phyloP scores from a whole-genome alignment of 177 flowering plant genomes.

The Vitis hybrid region DNA sequence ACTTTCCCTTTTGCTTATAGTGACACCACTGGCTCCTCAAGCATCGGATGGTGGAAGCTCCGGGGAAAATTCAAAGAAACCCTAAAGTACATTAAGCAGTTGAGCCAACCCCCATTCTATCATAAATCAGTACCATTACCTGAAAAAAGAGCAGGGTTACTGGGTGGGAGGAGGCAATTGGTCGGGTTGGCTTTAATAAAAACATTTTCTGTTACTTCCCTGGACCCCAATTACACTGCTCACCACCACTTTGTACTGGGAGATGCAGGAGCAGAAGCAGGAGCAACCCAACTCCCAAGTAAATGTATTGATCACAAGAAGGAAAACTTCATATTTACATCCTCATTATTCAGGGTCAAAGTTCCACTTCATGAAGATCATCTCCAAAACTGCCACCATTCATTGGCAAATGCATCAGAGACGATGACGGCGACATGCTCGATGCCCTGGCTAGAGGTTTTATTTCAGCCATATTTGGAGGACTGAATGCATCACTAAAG shows the following conservation, averaged over 20 bases:
- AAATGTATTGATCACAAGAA: constrained; percentile 14
- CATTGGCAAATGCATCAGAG: constrained; percentile 33
- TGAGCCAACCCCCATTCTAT: constrained; percentile 10
- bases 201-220: constrained; percentile 6
- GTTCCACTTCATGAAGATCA: constrained; percentile 85
- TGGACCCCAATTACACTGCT: constrained; percentile 11
- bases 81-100: constrained; percentile 14
- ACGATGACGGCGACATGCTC: constrained; percentile 39
- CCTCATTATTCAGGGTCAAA: constrained; percentile 34
- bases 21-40: constrained; percentile 20
- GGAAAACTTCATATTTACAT: constrained; percentile 42
- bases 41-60: constrained; percentile 11
- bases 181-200: background rate
- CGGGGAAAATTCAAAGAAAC: constrained; percentile 1
- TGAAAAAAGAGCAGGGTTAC: too few relatives aligned
- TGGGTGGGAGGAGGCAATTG: background rate
- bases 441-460: constrained; percentile 49
- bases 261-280: constrained; percentile 8
- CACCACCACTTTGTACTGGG: constrained; percentile 4
- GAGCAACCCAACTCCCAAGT: background rate
- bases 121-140: too few relatives aligned
- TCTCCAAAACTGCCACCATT: constrained; percentile 55
- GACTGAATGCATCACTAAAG: constrained; percentile 27
- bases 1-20: constrained; percentile 12
- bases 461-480: constrained; percentile 33